A percentile compares a stretch with the other conserved stretches of the same genome.
phyloP scores from a whole-genome alignment of 768 basidiomycete species.

The Boletus rex-veris region DNA sequence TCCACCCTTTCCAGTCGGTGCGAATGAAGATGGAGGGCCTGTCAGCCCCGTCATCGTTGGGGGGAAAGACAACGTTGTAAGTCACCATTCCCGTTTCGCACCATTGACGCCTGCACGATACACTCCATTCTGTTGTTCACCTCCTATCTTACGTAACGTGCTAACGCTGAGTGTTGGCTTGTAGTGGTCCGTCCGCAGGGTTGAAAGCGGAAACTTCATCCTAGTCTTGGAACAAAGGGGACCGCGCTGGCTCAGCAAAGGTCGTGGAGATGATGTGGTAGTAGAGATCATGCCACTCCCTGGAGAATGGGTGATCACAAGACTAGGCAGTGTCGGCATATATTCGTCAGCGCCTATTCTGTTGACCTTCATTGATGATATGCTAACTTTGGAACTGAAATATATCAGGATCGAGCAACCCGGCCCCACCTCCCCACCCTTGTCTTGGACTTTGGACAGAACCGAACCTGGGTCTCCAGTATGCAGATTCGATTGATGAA shows the following conservation, averaged over 20 bases:
- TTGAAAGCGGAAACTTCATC: background rate
- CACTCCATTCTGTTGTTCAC: background rate
- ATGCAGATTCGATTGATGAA: background rate
- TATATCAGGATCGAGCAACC: background rate
- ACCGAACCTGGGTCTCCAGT: background rate
- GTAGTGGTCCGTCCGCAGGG: background rate
- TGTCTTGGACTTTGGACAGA: background rate
- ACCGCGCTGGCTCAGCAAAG: background rate
- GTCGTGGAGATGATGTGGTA: rapidly evolving
- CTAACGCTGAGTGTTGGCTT: background rate
- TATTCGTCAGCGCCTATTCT: background rate
- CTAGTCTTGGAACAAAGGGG: background rate
- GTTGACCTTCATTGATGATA: background rate
- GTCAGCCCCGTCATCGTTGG: background rate
- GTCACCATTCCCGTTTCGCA: background rate
- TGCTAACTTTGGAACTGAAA: background rate
- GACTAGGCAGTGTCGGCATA: no score
- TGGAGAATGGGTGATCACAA: background rate
- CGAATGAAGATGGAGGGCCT: background rate
- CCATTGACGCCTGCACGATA: background rate
- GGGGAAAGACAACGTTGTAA: background rate
- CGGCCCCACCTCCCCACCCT: background rate
- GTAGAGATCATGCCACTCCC: background rate
- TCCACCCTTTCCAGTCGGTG: background rate
- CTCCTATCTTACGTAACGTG: background rate